Conservation (phyloP, 805 yeast species). For the Pichia rugopelliculosa region DNA sequence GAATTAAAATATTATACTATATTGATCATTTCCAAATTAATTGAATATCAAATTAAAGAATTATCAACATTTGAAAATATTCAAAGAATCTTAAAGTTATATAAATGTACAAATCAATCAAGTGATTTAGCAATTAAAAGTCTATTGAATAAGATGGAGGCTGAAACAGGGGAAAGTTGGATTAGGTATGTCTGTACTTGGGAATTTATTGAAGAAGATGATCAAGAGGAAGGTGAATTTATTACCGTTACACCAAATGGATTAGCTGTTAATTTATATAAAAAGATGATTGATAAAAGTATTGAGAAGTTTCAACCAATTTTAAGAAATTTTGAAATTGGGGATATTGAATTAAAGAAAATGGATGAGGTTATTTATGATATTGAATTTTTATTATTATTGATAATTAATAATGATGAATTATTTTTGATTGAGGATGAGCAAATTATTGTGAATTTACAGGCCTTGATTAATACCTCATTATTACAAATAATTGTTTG, state of each 20-base stretch:
- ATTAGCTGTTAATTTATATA: constrained; percentile 44
- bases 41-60: constrained; percentile 35
- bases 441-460: constrained; percentile 39
- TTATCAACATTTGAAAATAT: constrained; percentile 43
- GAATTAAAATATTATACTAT: constrained; percentile 36
- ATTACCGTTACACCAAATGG: constrained; percentile 39
- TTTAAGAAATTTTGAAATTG: constrained; percentile 20
- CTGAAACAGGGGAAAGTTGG: constrained; percentile 48
- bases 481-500: constrained; percentile 45
- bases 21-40: constrained; percentile 42
- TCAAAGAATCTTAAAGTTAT: constrained; percentile 43
- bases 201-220: constrained; percentile 40
- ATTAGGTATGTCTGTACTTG: constrained; percentile 52
- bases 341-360: constrained; percentile 9
- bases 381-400: constrained; percentile 58
- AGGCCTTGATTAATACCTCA: constrained; percentile 48
- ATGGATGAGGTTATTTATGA: constrained; percentile 41
- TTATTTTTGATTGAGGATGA: constrained; percentile 31
- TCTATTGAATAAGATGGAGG: constrained; percentile 53
- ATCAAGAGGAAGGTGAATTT: constrained; percentile 35
- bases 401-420: constrained; percentile 59
- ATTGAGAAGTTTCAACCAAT: constrained; percentile 29
- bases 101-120: constrained; percentile 54
- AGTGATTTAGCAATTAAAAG: constrained; percentile 57
- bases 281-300: constrained; percentile 42